Evolutionary conservation across 305 asterid genomes (phyloP), one percentile per base, ranked within the genome.

Genomic region (Rubia balearica): DNA sequence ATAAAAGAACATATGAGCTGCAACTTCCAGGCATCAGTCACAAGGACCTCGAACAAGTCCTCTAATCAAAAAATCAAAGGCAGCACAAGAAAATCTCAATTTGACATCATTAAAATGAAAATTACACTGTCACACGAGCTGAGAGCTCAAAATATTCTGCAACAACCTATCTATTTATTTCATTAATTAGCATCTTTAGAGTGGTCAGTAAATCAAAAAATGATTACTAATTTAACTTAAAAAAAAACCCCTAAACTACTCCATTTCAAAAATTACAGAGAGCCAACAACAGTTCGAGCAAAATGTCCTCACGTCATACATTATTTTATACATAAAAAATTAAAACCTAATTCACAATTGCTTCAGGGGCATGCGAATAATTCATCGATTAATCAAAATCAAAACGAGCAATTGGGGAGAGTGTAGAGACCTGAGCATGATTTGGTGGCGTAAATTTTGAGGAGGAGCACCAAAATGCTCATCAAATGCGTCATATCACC

Each of bases 401-500:
- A 33, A 8, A 14, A n/a, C 4, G 49, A n/a, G 68, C 43, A 74
- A 70, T 33, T 72, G 69, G 55, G 65, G 65, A 60, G 63, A 77
- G 65, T 40, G 65, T 14, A 27, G 57, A 51, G 56, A 90, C 98
- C 98, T 79, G 98, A 82, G 82, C 99, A 94, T 66, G 99, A 89
- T 87, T 89, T 94, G 70, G 96, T 91, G 57, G 96, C 89, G 51
- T 94, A 88, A 61, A 94, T 89, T 86, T 94, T 94, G 71, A 91
- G 96, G 24, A 91, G 96, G 59, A 94, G 91, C n/a, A 94, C 91
- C 70, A 91, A 70, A 76, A 94, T 77, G 70, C 99, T 94, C 61
- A 88, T 78, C 87, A 94, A 86, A 82, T 91, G 99, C 73, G 93
- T 88, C 99, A 91, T 88, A 70, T 94, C 99, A 14, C 99, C 98